A percentile compares a stretch with the other conserved stretches of the same genome.
Conservation (phyloP, 495 filamentous ascomycete genomes). For the Xylaria scruposa region DNA sequence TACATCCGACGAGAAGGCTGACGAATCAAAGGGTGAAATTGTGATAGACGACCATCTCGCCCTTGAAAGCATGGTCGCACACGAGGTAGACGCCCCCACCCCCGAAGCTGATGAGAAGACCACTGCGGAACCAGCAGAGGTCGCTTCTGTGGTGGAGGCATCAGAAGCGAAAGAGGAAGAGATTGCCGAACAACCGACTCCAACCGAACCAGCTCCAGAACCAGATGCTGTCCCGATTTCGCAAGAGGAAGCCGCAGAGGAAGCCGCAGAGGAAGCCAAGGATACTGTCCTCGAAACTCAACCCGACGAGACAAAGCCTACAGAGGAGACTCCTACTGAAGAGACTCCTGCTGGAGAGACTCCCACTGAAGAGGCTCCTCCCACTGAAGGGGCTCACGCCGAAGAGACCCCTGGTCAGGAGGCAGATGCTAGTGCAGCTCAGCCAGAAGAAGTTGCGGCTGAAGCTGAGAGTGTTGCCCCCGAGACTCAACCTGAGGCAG, state of each 20-base stretch:
- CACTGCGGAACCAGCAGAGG: conserved; percentile 4
- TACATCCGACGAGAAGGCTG: not conserved
- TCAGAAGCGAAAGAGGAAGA: conserved; percentile 6
- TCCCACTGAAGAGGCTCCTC: not conserved
- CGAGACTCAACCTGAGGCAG: not conserved
- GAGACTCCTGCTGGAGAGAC: not conserved
- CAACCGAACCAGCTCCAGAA: not conserved
- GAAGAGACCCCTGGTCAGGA: not conserved
- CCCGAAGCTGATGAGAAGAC: not conserved
- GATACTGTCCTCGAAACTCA: not conserved
- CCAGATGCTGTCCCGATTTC: not conserved
- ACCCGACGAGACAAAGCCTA: not conserved
- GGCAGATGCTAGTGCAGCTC: not conserved
- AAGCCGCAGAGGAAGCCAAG: not conserved
- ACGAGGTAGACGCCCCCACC: not conserved
- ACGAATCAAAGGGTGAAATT: not conserved
- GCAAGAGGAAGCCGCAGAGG: not conserved
- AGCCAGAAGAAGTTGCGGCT: not conserved
- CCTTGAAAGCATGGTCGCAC: conserved; percentile 13
- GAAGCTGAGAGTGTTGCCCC: not conserved
- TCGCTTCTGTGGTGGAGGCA: not conserved
- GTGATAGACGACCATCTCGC: conserved; percentile 22
- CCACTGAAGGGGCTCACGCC: not conserved
- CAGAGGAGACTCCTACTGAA: not conserved
- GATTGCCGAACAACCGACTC: not conserved